Percentiles rank a stretch among this genome's conserved stretches.
Evolutionary conservation across 2,329 filamentous ascomycete genomes (phyloP).

Genomic region (Aspergillus viridinutans): DNA sequence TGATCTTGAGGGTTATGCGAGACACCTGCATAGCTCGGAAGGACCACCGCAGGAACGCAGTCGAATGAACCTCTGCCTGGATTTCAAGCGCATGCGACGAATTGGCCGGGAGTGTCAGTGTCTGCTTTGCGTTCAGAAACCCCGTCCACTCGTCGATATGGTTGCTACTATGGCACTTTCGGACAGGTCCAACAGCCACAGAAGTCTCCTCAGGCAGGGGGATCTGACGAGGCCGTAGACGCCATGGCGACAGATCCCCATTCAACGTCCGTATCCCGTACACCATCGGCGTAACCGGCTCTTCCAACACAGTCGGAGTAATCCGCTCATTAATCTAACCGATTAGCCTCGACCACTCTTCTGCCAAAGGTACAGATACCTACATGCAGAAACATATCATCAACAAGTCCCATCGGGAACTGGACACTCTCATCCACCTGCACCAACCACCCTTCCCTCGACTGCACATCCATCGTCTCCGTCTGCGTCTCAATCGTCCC

Average conservation of each 20-base stretch:
- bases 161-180: slow-evolving; percentile 15
- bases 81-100: slow-evolving; percentile 19
- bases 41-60: slow-evolving; percentile 19
- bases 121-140: not conserved
- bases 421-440: slow-evolving; percentile 15
- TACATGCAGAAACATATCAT: slow-evolving; percentile 43
- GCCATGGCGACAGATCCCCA: slow-evolving; percentile 40
- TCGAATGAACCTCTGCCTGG: slow-evolving; percentile 22
- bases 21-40: slow-evolving; percentile 17
- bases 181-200: slow-evolving; percentile 17
- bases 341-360: not conserved
- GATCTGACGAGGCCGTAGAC: slow-evolving; percentile 35
- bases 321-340: slow-evolving; percentile 22
- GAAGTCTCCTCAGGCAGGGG: slow-evolving; percentile 30
- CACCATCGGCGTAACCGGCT: slow-evolving; percentile 11
- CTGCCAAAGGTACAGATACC: slow-evolving; percentile 3
- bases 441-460: slow-evolving; percentile 13
- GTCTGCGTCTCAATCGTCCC: slow-evolving; percentile 15
- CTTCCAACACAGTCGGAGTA: not conserved
- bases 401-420: slow-evolving; percentile 25
- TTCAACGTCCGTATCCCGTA: slow-evolving; percentile 34
- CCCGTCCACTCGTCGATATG: slow-evolving; percentile 6
- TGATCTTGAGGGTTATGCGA: slow-evolving; percentile 19
- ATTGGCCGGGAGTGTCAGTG: slow-evolving; percentile 4
- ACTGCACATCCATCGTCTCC: slow-evolving; percentile 11